Conservation (phyloP, 192 early-diverging fungal genomes). For the Coemansia biformis region DNA sequence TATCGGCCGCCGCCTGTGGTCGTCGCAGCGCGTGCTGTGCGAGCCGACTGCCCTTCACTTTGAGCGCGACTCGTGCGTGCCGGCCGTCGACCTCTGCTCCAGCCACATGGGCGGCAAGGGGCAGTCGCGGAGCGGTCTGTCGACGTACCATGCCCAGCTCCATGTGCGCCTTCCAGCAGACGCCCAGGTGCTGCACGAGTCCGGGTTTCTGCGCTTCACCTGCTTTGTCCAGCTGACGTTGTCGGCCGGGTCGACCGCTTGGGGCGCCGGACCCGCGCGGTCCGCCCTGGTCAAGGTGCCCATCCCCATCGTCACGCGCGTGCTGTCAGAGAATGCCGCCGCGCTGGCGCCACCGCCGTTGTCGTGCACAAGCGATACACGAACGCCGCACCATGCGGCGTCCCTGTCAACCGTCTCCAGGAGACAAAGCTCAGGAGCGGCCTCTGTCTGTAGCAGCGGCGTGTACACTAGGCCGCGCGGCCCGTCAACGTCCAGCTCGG, state of each 20-base stretch:
- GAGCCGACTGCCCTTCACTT: constrained; percentile 18
- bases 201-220: constrained; percentile 29
- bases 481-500: constrained; percentile 12
- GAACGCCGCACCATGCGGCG: too few relatives aligned
- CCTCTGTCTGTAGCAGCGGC: background rate
- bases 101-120: constrained; percentile 22
- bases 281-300: constrained; percentile 17
- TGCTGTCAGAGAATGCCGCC: constrained; percentile 13
- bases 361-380: background rate
- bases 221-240: constrained; percentile 27
- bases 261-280: constrained; percentile 22
- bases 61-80: constrained; percentile 31
- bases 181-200: constrained; percentile 23
- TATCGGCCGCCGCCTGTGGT: constrained; percentile 39
- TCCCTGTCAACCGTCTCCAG: too few relatives aligned
- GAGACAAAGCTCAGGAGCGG: background rate
- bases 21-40: constrained; percentile 11
- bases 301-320: constrained; percentile 25
- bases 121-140: constrained; percentile 7
- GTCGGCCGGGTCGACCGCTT: constrained; percentile 14
- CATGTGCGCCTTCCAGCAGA: constrained; percentile 14
- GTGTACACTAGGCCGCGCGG: background rate
- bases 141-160: constrained; percentile 30
- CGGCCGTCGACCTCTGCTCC: constrained; percentile 16
- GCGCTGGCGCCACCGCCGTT: background rate